phyloP scores from a whole-genome alignment of 139 green algal species.

The Picochlorum sp. region DNA sequence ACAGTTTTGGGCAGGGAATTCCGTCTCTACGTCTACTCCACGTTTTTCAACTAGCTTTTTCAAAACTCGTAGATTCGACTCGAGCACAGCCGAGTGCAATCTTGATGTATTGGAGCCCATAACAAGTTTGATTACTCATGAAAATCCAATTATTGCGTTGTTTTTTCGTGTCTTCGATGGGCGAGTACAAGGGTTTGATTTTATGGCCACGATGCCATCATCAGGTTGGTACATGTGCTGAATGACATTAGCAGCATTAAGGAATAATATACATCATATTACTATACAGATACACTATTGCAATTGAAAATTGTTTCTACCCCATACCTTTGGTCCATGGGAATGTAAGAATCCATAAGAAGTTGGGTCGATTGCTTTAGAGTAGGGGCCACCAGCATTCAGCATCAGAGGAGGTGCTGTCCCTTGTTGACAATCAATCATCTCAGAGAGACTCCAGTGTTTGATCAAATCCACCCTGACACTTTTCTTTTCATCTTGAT shows the following conservation, averaged over 20 bases:
- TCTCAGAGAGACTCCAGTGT: no score
- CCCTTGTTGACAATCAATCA: no score
- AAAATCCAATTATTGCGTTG: no score
- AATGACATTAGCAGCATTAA: no score
- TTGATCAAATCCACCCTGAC: no score
- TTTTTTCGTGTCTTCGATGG: no score
- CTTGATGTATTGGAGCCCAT: neutral
- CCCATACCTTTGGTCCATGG: neutral
- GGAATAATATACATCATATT: neutral
- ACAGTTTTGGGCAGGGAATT: neutral
- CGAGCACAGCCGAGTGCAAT: neutral
- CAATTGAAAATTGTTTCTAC: neutral
- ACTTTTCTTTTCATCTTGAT: no score
- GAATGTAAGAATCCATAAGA: conserved; percentile 1
- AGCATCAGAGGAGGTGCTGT: no score
- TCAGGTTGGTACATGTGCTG: no score
- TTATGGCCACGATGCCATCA: no score
- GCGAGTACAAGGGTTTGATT: no score
- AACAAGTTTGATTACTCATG: neutral
- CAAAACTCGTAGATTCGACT: neutral
- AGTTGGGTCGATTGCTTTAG: neutral
- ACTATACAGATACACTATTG: conserved; percentile 1
- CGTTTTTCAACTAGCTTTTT: neutral
- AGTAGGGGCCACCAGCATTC: no score
- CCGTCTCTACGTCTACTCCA: neutral